A percentile compares a stretch with the other conserved stretches of the same genome.
phyloP scores from a whole-genome alignment of 352 stramenopile species.

The Discostella stelligera region DNA sequence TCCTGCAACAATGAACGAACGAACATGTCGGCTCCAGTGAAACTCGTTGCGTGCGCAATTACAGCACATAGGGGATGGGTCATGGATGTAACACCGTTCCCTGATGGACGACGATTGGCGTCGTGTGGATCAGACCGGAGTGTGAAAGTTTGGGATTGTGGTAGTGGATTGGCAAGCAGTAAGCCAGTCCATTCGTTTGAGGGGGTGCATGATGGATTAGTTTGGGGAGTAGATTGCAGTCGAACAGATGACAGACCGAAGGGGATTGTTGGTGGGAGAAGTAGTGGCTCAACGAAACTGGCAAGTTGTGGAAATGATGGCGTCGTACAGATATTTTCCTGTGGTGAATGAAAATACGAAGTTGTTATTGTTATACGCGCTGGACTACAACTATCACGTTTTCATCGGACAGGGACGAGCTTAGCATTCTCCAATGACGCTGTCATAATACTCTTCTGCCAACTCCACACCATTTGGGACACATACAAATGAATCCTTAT shows the following conservation, averaged over 20 bases:
- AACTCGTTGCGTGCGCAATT: slow-evolving; percentile 60
- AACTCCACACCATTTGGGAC: slow-evolving; percentile 1
- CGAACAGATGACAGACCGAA: slow-evolving; percentile 8
- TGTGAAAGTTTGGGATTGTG: slow-evolving; percentile 68
- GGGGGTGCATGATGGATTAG: slow-evolving; percentile 35
- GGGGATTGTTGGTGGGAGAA: slow-evolving; percentile 4
- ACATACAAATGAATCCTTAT: not conserved
- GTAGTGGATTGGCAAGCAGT: slow-evolving; percentile 49
- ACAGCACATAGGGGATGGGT: slow-evolving; percentile 67
- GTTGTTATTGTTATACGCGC: not conserved
- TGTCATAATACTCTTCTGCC: not conserved
- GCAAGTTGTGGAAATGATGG: slow-evolving; percentile 53
- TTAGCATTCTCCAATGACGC: not conserved
- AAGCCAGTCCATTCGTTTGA: slow-evolving; percentile 67
- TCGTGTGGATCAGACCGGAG: slow-evolving; percentile 60
- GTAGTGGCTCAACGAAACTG: slow-evolving; percentile 13
- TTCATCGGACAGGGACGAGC: not conserved
- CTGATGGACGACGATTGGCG: slow-evolving; percentile 57
- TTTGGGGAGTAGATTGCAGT: slow-evolving; percentile 47
- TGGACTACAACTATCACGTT: too few relatives aligned
- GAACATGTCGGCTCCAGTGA: slow-evolving; percentile 26
- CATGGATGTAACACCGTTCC: slow-evolving; percentile 47
- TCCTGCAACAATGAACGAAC: slow-evolving; percentile 22
- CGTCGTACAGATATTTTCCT: slow-evolving; percentile 52
- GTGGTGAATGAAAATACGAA: slow-evolving; percentile 30